Evolutionary conservation across 768 basidiomycete species (phyloP), one percentile per base, ranked within the genome.

Genomic region (Serendipita sp.): DNA sequence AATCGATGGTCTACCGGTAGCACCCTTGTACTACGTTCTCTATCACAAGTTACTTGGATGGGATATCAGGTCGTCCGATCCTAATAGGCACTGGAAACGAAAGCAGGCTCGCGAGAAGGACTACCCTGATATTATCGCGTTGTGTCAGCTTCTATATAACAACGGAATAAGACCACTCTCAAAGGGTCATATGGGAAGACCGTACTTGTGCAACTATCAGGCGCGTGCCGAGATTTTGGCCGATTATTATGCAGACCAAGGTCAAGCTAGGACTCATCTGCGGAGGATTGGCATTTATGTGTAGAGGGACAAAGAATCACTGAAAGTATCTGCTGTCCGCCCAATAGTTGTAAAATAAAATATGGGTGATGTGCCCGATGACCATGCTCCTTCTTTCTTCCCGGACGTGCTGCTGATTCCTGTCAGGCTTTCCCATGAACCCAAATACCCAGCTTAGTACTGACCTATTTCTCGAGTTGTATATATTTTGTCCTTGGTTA

Each of bases 31-130:
- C 35, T 36, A 23, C 28, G 3, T 60, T 4, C 28, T 60, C 1
- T 60, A 60, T n/a, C 56, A 60, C 56, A 60, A 60, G 35, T 32
- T 60, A 11, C 16, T 60, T 10, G 56, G 56, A 16, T 60, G 56
- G 56, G 56, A 60, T 4, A 18, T 3, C 4, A 23, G 56, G 16
- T 23, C 32, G 1, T 3, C 10, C 11, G 10, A 11, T 11, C 16
- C 10, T 4, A 1, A 60, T 23, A 11, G 52, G 11, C 1, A 8
- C 11, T 60, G 56, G 56, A 36, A 32, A 36, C 10, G 11, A 23
- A 8, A 30, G 4, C 13, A 60, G 1, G 56, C 56, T 11, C 3
- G 10, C 32, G 10, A 60, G 11, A 36, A 28, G 2, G 56, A 60
- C 35, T 30, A 30, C n/a, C 16, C 3, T 4, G 56, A 60, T 36